phyloP scores from a whole-genome alignment of 1,284 basidiomycete species.

The Puccinia sorghi region DNA sequence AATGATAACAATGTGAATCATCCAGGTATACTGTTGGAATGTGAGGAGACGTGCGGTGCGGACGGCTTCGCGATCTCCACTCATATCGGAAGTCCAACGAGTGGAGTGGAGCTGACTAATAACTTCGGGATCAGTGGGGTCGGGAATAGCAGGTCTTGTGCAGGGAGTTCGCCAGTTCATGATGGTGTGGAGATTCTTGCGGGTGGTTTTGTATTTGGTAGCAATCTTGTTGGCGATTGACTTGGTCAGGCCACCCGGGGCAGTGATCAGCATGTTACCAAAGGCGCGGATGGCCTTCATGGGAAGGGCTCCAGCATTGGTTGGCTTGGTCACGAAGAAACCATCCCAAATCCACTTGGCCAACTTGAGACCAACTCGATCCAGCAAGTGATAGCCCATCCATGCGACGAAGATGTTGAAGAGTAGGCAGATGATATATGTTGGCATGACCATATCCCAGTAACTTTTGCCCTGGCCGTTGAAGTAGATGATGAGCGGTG shows the following conservation, averaged over 20 bases:
- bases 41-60: slow-evolving; percentile 57
- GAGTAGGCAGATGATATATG: slow-evolving; percentile 59
- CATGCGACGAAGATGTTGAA: slow-evolving; percentile 59
- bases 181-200: slow-evolving; percentile 53
- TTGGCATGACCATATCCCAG: slow-evolving; percentile 59
- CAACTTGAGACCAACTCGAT: slow-evolving; percentile 57
- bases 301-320: slow-evolving; percentile 56
- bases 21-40: slow-evolving; percentile 57
- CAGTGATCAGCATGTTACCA: slow-evolving; percentile 53
- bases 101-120: slow-evolving; percentile 59
- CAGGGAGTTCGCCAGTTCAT: slow-evolving; percentile 57
- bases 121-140: slow-evolving; percentile 57
- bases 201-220: slow-evolving; percentile 49
- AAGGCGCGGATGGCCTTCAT: slow-evolving; percentile 54
- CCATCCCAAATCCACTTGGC: slow-evolving; percentile 60
- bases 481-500: slow-evolving; percentile 58
- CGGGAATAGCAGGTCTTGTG: slow-evolving; percentile 55
- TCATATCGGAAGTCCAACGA: slow-evolving; percentile 59
- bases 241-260: slow-evolving; percentile 52
- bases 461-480: slow-evolving; percentile 56
- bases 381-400: slow-evolving; percentile 59
- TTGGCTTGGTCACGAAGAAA: slow-evolving; percentile 59
- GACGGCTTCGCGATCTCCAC: slow-evolving; percentile 58
- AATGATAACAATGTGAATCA: slow-evolving; percentile 58
- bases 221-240: slow-evolving; percentile 48